These are phyloP conservation scores for Gomphus bonarii DNA, from an alignment of 1,284 basidiomycete species.

Conservation along the genomic window DNA sequence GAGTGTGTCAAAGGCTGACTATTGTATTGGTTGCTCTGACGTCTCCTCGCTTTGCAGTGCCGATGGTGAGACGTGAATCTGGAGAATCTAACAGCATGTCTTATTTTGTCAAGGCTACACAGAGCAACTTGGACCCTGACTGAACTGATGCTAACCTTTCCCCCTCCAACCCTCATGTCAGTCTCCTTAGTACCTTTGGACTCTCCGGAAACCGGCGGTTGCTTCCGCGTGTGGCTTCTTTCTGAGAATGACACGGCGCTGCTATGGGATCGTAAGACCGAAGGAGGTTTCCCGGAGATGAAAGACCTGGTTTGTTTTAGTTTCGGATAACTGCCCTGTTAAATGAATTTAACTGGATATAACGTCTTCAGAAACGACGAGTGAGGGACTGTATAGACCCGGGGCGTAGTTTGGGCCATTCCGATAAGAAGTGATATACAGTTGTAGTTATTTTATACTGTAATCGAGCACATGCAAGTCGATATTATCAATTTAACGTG, in stretches of 20 bases:
- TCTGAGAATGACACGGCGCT: slow-evolving; percentile 28
- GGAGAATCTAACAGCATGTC: slow-evolving; percentile 1
- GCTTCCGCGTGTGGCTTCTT: slow-evolving; percentile 82
- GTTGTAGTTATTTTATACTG: neutral
- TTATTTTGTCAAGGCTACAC: slow-evolving; percentile 49
- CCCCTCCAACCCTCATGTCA: slow-evolving; percentile 54
- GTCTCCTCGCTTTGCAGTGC: slow-evolving; percentile 35
- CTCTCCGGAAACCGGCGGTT: slow-evolving; percentile 72
- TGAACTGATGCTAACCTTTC: slow-evolving; percentile 82
- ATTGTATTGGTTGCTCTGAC: slow-evolving; percentile 11
- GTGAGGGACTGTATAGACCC: slow-evolving; percentile 77
- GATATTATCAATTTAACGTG: too few relatives aligned
- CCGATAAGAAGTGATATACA: slow-evolving; percentile 35
- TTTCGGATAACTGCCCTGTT: neutral
- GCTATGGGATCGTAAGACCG: slow-evolving; percentile 76
- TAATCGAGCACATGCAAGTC: neutral
- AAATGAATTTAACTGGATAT: neutral
- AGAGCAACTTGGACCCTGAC: slow-evolving; percentile 84
- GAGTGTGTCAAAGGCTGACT: slow-evolving; percentile 38
- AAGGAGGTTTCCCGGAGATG: slow-evolving; percentile 85
- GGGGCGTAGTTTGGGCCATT: slow-evolving; percentile 72
- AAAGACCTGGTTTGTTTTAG: slow-evolving; percentile 59
- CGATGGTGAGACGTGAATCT: slow-evolving; percentile 43
- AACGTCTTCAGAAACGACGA: slow-evolving; percentile 62
- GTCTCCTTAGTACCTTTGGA: slow-evolving; percentile 70